These are phyloP conservation scores for Dichomitus squalens DNA, from an alignment of 1,284 basidiomycete genomes.

Conservation along the genomic window DNA sequence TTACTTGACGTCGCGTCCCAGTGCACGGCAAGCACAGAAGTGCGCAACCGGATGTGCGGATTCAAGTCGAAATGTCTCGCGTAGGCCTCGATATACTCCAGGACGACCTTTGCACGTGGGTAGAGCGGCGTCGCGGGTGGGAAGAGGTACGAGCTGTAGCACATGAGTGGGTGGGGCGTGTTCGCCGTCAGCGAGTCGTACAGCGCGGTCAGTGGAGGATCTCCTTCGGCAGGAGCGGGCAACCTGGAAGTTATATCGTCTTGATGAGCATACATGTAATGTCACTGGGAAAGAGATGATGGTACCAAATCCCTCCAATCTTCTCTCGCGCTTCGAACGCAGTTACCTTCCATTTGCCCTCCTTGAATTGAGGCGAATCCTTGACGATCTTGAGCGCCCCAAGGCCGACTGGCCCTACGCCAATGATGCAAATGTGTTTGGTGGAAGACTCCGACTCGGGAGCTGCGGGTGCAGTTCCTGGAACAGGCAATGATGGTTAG, in stretches of 20 bases:
- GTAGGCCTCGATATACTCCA: constrained; percentile 63
- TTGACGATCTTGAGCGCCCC: constrained; percentile 64
- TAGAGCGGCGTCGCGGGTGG: constrained; percentile 71
- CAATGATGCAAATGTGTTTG: constrained; percentile 62
- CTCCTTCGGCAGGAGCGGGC: constrained; percentile 49
- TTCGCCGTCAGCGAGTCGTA: constrained; percentile 81
- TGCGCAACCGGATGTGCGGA: constrained; percentile 57
- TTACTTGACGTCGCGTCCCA: constrained; percentile 35
- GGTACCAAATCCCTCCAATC: constrained; percentile 75
- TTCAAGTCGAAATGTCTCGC: constrained; percentile 57
- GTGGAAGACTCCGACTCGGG: neutral
- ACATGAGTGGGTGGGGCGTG: constrained; percentile 76
- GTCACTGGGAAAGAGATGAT: neutral
- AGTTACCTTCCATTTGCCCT: constrained; percentile 56
- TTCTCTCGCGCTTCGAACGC: constrained; percentile 65
- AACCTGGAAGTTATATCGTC: constrained; percentile 45
- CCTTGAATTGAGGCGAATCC: constrained; percentile 56
- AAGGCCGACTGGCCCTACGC: constrained; percentile 69
- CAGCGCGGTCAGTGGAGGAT: constrained; percentile 65
- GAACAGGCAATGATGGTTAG: neutral
- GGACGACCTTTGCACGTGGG: constrained; percentile 58
- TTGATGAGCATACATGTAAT: neutral
- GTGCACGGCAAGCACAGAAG: constrained; percentile 45
- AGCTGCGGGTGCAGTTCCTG: neutral
- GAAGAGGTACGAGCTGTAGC: constrained; percentile 60